Conservation (phyloP, 805 yeast species). For the Candida nemodendra region DNA sequence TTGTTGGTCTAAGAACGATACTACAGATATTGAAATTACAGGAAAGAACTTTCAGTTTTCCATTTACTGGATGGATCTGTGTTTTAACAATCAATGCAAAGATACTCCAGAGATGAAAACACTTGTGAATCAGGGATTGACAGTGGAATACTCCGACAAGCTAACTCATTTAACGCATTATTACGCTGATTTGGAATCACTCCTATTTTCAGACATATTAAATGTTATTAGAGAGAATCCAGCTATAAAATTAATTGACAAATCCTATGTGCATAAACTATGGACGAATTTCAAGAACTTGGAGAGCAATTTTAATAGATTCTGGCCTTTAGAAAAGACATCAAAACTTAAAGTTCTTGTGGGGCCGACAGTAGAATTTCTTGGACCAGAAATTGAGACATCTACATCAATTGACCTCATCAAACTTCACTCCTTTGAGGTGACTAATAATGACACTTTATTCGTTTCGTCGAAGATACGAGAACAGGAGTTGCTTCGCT, state of each 20-base stretch:
- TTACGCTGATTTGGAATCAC: not conserved
- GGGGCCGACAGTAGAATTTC: no score
- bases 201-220: not conserved
- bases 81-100: constrained; percentile 1
- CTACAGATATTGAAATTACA: constrained; percentile 3
- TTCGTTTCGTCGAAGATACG: not conserved
- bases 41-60: constrained; percentile 10
- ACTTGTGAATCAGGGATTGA: constrained; percentile 1
- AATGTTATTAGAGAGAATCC: not conserved
- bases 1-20: not conserved
- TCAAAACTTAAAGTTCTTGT: not conserved
- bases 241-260: not conserved
- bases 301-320: constrained; percentile 3
- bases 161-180: constrained; percentile 1
- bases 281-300: not conserved
- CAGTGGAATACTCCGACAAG: constrained; percentile 1
- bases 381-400: not conserved
- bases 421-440: no score
- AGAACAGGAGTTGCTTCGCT: not conserved
- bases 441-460: constrained; percentile 1
- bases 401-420: not conserved
- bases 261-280: not conserved
- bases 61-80: constrained; percentile 6
- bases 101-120: not conserved
- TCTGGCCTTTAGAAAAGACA: constrained; percentile 7